Percentiles rank a stretch among this genome's conserved stretches.
Evolutionary conservation across 2,329 filamentous ascomycete species (phyloP).

Genomic region (Huntiella abstrusa): DNA sequence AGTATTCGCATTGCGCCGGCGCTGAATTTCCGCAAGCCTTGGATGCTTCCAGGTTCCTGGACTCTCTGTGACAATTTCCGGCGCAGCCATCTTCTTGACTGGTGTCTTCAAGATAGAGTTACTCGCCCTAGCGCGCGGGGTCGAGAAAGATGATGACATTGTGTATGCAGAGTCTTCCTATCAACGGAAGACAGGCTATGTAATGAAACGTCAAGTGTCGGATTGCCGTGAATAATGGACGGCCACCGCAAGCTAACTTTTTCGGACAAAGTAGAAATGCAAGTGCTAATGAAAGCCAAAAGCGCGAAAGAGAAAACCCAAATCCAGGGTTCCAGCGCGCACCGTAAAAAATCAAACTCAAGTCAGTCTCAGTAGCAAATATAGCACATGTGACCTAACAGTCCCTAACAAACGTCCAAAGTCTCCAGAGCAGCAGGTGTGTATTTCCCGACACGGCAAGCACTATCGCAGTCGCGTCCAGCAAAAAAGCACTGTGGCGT

Average conservation of each 20-base stretch:
- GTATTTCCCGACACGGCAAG: constrained; percentile 1
- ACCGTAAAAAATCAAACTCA: not conserved
- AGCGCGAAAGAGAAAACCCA: not conserved
- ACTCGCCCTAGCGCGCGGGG: not conserved
- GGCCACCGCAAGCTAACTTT: not conserved
- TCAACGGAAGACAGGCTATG: too few relatives aligned
- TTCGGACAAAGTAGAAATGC: not conserved
- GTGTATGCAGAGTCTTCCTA: too few relatives aligned
- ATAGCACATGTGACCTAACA: not conserved
- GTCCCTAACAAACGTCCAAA: not conserved
- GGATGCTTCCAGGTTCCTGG: constrained; percentile 85
- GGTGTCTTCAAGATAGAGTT: constrained; percentile 17
- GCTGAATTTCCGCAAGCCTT: constrained; percentile 67
- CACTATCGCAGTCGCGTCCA: constrained; percentile 1
- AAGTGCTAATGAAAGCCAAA: not conserved
- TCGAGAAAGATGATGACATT: too few relatives aligned
- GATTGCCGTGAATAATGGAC: not conserved
- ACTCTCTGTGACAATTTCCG: constrained; percentile 26
- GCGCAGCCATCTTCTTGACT: constrained; percentile 23
- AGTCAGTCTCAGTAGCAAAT: not conserved
- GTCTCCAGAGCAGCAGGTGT: too few relatives aligned
- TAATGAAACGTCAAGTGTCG: too few relatives aligned
- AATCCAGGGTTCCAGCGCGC: not conserved
- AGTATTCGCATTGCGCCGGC: constrained; percentile 55
- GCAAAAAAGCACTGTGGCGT: not conserved